Evolutionary conservation across 768 basidiomycete genomes (phyloP), one percentile per base, ranked within the genome.

Genomic region (Leucogyrophana mollusca): DNA sequence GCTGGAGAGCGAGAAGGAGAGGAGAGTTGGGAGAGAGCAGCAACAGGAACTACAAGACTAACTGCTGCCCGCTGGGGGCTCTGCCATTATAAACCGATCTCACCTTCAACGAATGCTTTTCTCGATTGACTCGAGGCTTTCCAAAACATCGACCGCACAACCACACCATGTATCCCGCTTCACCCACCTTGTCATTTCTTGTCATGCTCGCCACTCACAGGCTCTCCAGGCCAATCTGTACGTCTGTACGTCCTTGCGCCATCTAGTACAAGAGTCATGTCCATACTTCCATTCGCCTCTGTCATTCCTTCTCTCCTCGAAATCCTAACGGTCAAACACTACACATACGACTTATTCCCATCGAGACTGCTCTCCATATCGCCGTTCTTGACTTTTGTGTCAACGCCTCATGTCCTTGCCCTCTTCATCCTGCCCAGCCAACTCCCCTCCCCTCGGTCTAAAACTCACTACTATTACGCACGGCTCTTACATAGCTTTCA

Each of bases 1-100:
- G 64, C 74, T 95, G 52, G 94, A 96, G 73, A 93, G 85, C 64
- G 92, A 94, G 80, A 95, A 95, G 73, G 91, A 94, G 72, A 80
- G 93, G 68, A 79, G 93, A 58, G 89, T 94, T 47, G 89, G 89
- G 45, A 77, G 86, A 54, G 90, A 92, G 65, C 79, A 84, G 52
- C 83, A 87, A 58, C 85, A 88, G 60, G 83, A 88, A 67, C 76
- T 82, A 50, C 83, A 86, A 60, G 64, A 66, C 27, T 68, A 52
- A 60, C 46, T 6, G 36, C 43, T 13, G 3, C 43, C 14, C 17
- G 35, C 30, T 32, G 16, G 25, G 41, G 5, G 47, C 46, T 40
- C 30, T 37, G 16, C 44, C n/a, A n/a, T n/a, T n/a, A n/a, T n/a
- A n/a, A n/a, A n/a, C n/a, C n/a, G n/a, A n/a, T 40, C 13, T 17